A percentile compares a stretch with the other conserved stretches of the same genome.
Evolutionary conservation across 768 basidiomycete species (phyloP).

Genomic region (Rhodosporidiobolus odoratus): DNA sequence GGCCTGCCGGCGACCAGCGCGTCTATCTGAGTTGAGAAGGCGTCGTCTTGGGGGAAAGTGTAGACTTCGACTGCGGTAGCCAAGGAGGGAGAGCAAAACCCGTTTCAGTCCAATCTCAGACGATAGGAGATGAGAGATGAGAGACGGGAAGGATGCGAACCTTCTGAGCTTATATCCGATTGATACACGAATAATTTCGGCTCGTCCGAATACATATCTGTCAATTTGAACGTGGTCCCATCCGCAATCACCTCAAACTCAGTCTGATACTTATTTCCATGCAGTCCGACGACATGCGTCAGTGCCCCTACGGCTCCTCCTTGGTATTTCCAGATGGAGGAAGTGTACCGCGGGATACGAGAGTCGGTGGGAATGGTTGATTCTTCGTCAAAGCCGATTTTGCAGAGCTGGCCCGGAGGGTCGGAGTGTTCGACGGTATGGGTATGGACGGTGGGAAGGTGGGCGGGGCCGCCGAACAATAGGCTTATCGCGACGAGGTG

Average conservation of each 20-base stretch:
- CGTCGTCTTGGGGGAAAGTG: conserved; percentile 75
- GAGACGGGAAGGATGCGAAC: not conserved
- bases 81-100: not conserved
- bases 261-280: conserved; percentile 69
- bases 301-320: conserved; percentile 88
- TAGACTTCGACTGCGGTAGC: conserved; percentile 55
- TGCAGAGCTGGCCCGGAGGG: conserved; percentile 74
- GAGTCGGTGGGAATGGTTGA: conserved; percentile 62
- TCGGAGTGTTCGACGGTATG: conserved; percentile 92
- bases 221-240: conserved; percentile 20
- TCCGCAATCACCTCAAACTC: conserved; percentile 29
- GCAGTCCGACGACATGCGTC: conserved; percentile 80
- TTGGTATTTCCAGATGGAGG: conserved; percentile 93
- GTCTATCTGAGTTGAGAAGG: conserved; percentile 53
- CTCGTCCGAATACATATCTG: conserved; percentile 21
- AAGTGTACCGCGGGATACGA: conserved; percentile 85
- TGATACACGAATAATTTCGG: too few relatives aligned
- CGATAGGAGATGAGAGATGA: not conserved
- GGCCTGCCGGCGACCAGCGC: conserved; percentile 12
- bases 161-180: too few relatives aligned
- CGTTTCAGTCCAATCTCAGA: not conserved
- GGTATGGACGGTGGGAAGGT: conserved; percentile 60
- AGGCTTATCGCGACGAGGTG: conserved; percentile 71
- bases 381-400: conserved; percentile 75
- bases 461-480: conserved; percentile 94